Base-by-base conservation (phyloP, 2,329 filamentous ascomycete species). In the Shiraia bambusicola region DNA sequence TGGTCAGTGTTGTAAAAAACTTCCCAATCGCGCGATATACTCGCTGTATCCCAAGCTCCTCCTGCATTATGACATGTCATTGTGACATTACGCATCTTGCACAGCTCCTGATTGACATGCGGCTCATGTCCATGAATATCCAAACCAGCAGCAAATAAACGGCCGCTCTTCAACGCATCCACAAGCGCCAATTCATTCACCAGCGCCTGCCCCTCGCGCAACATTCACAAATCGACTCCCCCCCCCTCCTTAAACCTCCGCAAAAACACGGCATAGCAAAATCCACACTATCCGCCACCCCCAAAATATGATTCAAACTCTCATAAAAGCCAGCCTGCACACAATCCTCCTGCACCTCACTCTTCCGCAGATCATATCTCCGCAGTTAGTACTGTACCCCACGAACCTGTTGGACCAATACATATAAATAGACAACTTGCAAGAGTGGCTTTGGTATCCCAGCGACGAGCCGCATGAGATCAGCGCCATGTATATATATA, bases 1-100 rank as follows among this genome's bases (percentile, higher is more conserved):
- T 22, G 4, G 4, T 4, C 8, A 22, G 19, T 22, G 4, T 4
- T 4, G 8, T 8, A 22, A 22, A 22, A 82, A 52, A 59, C 77
- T 74, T 67, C 83, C 81, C 42, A 83, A 82, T 0, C 76, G n/a
- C n/a, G n/a, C n/a, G n/a, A n/a, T n/a, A n/a, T 78, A 11, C 72
- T 61, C 38, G 77, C 75, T 47, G 80, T 81, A 58, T 83, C 78
- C 22, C 81, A 68, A 12, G 80, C 82, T 2, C 78, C 80, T 0
- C 79, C 80, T 0, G 78, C 80, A 54, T 81, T 83, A 50, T 83
- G 81, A 33, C 77, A 78, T 2, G 80, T 82, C 41, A 69, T 41
- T 2, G 66, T 66, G 6, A 61, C 58, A 37, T 55, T 60, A 41
- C 59, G 59, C 50, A 68, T 62, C 27, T 62, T 58, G 9, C 34